phyloP scores from a whole-genome alignment of 2,329 filamentous ascomycete species.

The Curvularia verruculosa region DNA sequence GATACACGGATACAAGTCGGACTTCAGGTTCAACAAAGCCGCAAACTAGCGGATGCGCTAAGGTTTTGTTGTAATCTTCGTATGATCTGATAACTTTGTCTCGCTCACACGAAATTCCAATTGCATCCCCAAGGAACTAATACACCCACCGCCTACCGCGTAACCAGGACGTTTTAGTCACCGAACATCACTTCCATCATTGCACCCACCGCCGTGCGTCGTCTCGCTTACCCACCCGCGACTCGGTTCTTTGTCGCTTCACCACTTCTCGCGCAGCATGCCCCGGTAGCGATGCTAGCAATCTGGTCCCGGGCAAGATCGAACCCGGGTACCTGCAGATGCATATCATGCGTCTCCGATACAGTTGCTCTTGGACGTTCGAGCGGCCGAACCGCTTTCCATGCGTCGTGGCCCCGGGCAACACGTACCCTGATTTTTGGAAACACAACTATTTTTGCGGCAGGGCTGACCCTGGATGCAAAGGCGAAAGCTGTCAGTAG shows the following conservation, averaged over 20 bases:
- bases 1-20: background rate
- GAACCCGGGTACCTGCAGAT: conserved; percentile 66
- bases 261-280: conserved; percentile 38
- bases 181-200: conserved; percentile 7
- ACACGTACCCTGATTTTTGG: conserved; percentile 66
- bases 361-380: conserved; percentile 58
- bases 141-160: background rate
- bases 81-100: background rate
- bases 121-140: background rate
- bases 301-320: conserved; percentile 71
- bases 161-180: background rate
- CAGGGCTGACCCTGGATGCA: conserved; percentile 68
- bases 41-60: conserved; percentile 17
- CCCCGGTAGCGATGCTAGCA: conserved; percentile 64
- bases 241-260: conserved; percentile 27
- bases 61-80: conserved; percentile 6
- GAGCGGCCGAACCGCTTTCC: conserved; percentile 57
- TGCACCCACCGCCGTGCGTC: conserved; percentile 20
- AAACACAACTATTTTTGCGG: conserved; percentile 71
- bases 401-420: conserved; percentile 59
- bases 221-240: conserved; percentile 20
- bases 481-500: conserved; percentile 61
- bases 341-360: conserved; percentile 63
- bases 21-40: background rate
- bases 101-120: background rate